phyloP scores from a whole-genome alignment of 345 rosid genomes.

The Melaleuca quinquenervia region DNA sequence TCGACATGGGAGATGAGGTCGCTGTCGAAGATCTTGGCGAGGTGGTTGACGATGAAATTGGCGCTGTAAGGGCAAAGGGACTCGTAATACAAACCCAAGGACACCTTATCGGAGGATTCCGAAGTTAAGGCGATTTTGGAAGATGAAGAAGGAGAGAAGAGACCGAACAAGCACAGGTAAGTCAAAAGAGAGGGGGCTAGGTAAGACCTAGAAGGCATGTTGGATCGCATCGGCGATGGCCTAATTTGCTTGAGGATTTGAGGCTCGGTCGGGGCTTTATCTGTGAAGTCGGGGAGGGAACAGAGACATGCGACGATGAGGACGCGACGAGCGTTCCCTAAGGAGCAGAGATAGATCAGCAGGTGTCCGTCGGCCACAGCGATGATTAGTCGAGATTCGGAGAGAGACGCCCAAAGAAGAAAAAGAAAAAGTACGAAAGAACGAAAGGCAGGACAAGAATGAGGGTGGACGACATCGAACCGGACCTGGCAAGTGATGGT shows the following conservation, averaged over 20 bases:
- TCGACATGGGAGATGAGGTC: conserved; percentile 62
- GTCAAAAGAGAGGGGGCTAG: conserved; percentile 1
- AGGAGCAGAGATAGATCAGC: neutral
- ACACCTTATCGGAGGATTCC: conserved; percentile 33
- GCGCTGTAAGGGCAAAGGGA: conserved; percentile 79
- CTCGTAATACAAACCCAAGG: conserved; percentile 58
- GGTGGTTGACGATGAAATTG: conserved; percentile 45
- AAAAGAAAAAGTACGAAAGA: too few species aligned
- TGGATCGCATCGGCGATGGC: neutral
- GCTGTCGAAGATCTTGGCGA: conserved; percentile 34
- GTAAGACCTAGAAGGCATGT: neutral
- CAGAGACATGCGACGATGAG: neutral
- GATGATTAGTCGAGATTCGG: neutral
- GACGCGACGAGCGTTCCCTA: neutral
- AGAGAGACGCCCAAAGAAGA: neutral
- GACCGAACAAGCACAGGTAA: neutral
- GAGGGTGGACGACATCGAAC: neutral
- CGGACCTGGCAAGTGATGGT: conserved; percentile 33
- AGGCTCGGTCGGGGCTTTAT: neutral
- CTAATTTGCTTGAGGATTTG: neutral
- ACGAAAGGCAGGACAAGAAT: neutral
- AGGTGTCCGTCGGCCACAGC: neutral
- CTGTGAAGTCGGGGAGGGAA: neutral
- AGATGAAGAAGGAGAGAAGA: conserved; percentile 1
- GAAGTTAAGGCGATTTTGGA: conserved; percentile 9